Evolutionary conservation across 306 rosid species (phyloP).

Genomic region (Hippophae gyantsensis): DNA sequence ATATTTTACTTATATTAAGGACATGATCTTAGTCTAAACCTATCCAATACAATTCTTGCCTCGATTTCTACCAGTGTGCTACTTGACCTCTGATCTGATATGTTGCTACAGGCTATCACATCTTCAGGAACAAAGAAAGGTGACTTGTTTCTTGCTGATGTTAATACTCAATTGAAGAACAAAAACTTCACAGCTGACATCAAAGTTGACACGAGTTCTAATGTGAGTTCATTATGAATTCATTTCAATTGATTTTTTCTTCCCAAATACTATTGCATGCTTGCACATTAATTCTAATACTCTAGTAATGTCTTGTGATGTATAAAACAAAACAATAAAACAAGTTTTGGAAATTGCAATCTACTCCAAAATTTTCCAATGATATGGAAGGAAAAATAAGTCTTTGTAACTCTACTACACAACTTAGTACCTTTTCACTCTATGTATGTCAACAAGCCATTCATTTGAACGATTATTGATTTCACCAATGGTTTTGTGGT

Average conservation of each 20-base stretch:
- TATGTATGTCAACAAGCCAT: too few relatives aligned
- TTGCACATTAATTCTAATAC: background rate
- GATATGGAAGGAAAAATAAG: too few relatives aligned
- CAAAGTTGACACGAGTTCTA: conserved; percentile 75
- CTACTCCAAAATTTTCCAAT: too few relatives aligned
- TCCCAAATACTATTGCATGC: background rate
- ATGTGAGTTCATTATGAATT: conserved; percentile 32
- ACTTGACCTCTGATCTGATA: conserved; percentile 6
- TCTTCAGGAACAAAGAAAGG: conserved; percentile 73
- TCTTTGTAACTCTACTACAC: too few relatives aligned
- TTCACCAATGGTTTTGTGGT: too few relatives aligned
- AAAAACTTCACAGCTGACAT: conserved; percentile 69
- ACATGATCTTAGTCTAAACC: too few relatives aligned
- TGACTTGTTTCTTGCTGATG: conserved; percentile 61
- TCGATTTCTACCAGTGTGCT: background rate
- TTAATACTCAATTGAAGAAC: conserved; percentile 72
- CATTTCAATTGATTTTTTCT: background rate
- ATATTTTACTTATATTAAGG: too few relatives aligned
- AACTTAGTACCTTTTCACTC: too few relatives aligned
- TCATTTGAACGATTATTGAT: too few relatives aligned
- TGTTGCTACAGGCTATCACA: conserved; percentile 54
- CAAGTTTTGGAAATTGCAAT: too few relatives aligned
- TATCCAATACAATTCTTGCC: too few relatives aligned
- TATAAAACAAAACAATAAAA: background rate
- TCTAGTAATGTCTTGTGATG: background rate